Evolutionary conservation across 768 basidiomycete species (phyloP), one percentile per base, ranked within the genome.

Genomic region (Tylopilus cervinicoccineus): DNA sequence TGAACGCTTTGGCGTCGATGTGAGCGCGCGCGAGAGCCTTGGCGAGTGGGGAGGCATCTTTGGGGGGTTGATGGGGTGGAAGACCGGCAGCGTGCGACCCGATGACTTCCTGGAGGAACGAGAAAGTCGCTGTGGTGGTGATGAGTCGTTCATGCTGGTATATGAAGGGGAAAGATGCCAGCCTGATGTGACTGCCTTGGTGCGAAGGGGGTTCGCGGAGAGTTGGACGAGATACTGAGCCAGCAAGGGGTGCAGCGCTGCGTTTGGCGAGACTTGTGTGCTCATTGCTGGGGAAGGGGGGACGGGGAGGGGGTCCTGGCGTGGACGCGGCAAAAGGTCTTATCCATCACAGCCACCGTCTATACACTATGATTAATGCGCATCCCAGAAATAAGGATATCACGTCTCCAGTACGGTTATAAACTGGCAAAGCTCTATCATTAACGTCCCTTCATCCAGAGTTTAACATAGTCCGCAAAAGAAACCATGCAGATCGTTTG

Each of bases 401-500:
- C 54, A 50, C 48, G 39, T 44, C 41, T 60, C 66, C n/a, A n/a
- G n/a, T 59, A 70, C 31, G 42, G 44, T 34, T 48, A 39, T 39
- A 32, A 39, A 32, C 41, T n/a, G n/a, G n/a, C 37, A 39, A 16
- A 16, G 17, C 43, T 45, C 43, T 43, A 47, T 66, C 52, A 61
- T 45, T 65, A 48, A 46, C 53, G 52, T 20, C 68, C 72, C 61
- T 82, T 81, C n/a, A 83, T 76, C 82, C 90, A 93, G 48, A 72
- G 76, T 68, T 93, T 95, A 55, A 97, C 93, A 63, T 93, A 93
- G 71, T 97, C 94, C 17, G 94, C 93, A 55, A 97, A 86, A 19
- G 91, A 93, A 57, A 98, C 95, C 95, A 99, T 99, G 77, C 96
- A 99, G 57, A 97, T 77, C 7, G 93, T 96, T 71, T 96, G 93